Percentiles rank a stretch among this genome's conserved stretches.
Evolutionary conservation across 305 asterid genomes (phyloP).

Genomic region (Rubia occidens): DNA sequence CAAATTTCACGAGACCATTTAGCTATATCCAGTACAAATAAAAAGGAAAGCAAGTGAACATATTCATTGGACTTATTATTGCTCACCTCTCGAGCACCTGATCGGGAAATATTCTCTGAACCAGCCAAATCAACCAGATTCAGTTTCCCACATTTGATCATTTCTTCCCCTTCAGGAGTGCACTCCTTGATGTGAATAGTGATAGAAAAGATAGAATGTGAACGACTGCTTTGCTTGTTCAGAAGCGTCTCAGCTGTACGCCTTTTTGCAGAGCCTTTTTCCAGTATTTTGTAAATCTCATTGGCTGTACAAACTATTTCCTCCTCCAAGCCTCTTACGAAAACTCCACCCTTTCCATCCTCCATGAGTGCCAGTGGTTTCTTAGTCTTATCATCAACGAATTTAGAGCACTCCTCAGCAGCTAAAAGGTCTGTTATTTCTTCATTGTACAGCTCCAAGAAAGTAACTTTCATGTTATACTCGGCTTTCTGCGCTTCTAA

Average conservation of each 20-base stretch:
- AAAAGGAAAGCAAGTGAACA: neutral
- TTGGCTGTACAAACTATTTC: slow-evolving; percentile 89
- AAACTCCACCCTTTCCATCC: slow-evolving; percentile 97
- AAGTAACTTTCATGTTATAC: slow-evolving; percentile 91
- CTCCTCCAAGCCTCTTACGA: slow-evolving; percentile 97
- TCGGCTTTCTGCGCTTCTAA: slow-evolving; percentile 90
- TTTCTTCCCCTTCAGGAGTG: slow-evolving; percentile 96
- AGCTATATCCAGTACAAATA: neutral
- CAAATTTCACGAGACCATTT: neutral
- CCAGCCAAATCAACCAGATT: slow-evolving; percentile 99
- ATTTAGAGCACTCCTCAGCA: slow-evolving; percentile 67
- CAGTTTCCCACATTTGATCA: slow-evolving; percentile 95
- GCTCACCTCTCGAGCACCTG: slow-evolving; percentile 97
- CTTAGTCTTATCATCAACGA: slow-evolving; percentile 79
- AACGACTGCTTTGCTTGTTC: slow-evolving; percentile 97
- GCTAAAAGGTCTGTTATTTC: slow-evolving; percentile 96
- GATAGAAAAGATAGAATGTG: slow-evolving; percentile 92
- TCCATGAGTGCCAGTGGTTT: slow-evolving; percentile 96
- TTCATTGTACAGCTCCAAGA: slow-evolving; percentile 88
- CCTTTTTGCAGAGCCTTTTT: slow-evolving; percentile 98
- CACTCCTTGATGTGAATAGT: slow-evolving; percentile 95
- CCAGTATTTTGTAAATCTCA: slow-evolving; percentile 83
- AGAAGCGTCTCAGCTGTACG: slow-evolving; percentile 98
- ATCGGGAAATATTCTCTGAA: slow-evolving; percentile 94
- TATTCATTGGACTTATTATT: slow-evolving; percentile 1